A percentile compares a stretch with the other conserved stretches of the same genome.
Evolutionary conservation across 2,329 filamentous ascomycete genomes (phyloP).

Genomic region (Pyrenophora tritici-repentis): DNA sequence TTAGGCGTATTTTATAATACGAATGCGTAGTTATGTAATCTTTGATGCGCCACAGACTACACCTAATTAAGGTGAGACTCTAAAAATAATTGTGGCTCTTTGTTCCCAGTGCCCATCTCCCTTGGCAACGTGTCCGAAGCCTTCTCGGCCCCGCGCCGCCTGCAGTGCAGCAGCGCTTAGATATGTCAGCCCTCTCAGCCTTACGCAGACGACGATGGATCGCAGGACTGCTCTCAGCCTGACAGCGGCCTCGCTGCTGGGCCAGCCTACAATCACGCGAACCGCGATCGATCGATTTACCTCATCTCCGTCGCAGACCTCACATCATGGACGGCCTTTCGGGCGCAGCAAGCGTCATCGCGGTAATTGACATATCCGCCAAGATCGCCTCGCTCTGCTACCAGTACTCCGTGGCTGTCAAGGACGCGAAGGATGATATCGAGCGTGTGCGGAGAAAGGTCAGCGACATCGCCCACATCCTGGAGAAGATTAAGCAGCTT

Average conservation of each 20-base stretch:
- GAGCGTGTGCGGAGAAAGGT: conserved; percentile 39
- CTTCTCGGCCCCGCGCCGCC: conserved; percentile 1
- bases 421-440: conserved; percentile 39
- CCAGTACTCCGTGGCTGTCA: conserved; percentile 40
- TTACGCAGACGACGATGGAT: conserved; percentile 12
- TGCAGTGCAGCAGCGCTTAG: conserved; percentile 14
- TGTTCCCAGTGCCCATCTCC: no score
- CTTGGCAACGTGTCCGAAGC: no score
- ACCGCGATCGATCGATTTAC: background rate
- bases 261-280: conserved; percentile 7
- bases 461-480: conserved; percentile 26
- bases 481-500: conserved; percentile 33
- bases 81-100: no score
- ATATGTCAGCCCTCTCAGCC: no score
- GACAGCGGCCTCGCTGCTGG: no score
- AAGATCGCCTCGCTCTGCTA: conserved; percentile 45
- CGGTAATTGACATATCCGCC: conserved; percentile 47
- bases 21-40: no score
- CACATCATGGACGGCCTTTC: conserved; percentile 41
- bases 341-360: conserved; percentile 48
- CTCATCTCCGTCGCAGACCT: background rate
- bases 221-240: no score
- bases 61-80: no score
- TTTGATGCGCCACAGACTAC: no score
- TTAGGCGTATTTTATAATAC: no score